phyloP scores from a whole-genome alignment of 2,329 filamentous ascomycete species.

The Ampelomyces quisqualis region DNA sequence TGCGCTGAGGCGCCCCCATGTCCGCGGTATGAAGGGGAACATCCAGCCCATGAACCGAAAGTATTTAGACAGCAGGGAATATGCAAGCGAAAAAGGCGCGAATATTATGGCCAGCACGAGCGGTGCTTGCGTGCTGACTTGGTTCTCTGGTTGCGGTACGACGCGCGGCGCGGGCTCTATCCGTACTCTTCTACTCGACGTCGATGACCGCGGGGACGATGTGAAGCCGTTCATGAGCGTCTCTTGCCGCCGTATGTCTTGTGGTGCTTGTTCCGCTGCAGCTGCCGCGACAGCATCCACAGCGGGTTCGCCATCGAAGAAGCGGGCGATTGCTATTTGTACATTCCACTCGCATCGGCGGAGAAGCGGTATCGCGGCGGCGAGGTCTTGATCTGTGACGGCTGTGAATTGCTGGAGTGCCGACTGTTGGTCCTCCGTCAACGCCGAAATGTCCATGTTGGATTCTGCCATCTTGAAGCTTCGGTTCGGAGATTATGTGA shows the following conservation, averaged over 20 bases:
- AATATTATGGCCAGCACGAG: slow-evolving; percentile 77
- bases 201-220: slow-evolving; percentile 34
- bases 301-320: slow-evolving; percentile 92
- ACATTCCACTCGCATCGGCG: slow-evolving; percentile 94
- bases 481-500: background rate
- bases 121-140: slow-evolving; percentile 68
- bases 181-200: slow-evolving; percentile 36
- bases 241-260: slow-evolving; percentile 65
- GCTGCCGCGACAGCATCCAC: slow-evolving; percentile 74
- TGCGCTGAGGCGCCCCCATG: slow-evolving; percentile 55
- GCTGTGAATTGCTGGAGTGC: slow-evolving; percentile 85
- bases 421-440: slow-evolving; percentile 76
- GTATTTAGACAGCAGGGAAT: slow-evolving; percentile 66
- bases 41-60: slow-evolving; percentile 75
- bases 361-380: slow-evolving; percentile 75
- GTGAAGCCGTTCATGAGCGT: slow-evolving; percentile 63
- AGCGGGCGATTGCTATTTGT: slow-evolving; percentile 92
- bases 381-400: slow-evolving; percentile 79
- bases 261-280: slow-evolving; percentile 62
- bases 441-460: slow-evolving; percentile 62
- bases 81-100: slow-evolving; percentile 77
- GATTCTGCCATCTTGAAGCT: slow-evolving; percentile 40
- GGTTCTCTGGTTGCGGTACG: slow-evolving; percentile 69
- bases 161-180: slow-evolving; percentile 78
- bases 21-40: slow-evolving; percentile 75